Percentiles rank a stretch among this genome's conserved stretches.
These are phyloP conservation scores for Paecilomyces fulvus DNA, from an alignment of 2,329 filamentous ascomycete genomes.

Conservation along the genomic window DNA sequence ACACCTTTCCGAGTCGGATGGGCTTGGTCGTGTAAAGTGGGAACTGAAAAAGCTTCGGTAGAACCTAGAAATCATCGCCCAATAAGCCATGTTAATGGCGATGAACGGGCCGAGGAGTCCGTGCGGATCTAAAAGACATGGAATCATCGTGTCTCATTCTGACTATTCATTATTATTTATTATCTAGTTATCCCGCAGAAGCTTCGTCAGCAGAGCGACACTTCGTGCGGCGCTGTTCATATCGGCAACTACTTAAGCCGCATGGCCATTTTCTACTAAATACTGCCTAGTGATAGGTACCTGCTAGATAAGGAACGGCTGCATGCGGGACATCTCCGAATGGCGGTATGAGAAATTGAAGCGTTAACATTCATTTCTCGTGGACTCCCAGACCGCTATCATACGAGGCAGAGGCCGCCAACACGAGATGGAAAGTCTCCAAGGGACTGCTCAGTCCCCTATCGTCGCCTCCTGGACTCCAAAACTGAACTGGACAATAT, in stretches of 20 bases:
- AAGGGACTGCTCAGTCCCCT: background rate
- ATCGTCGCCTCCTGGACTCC: background rate
- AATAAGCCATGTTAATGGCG: background rate
- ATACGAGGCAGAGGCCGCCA: background rate
- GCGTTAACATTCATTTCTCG: background rate
- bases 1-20: background rate
- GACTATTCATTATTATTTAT: background rate
- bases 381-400: background rate
- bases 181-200: background rate
- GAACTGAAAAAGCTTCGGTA: background rate
- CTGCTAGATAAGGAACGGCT: background rate
- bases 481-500: background rate
- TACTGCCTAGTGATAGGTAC: background rate
- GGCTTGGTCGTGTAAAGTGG: background rate
- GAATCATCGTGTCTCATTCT: background rate
- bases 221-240: background rate
- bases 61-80: background rate
- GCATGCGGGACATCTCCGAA: background rate
- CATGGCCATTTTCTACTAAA: background rate
- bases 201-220: background rate
- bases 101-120: background rate
- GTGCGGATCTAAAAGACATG: background rate
- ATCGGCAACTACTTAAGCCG: background rate
- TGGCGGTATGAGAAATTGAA: background rate
- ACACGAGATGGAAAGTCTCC: background rate